Evolutionary conservation across 2,329 filamentous ascomycete species (phyloP).

Genomic region (Venturia carpophila): DNA sequence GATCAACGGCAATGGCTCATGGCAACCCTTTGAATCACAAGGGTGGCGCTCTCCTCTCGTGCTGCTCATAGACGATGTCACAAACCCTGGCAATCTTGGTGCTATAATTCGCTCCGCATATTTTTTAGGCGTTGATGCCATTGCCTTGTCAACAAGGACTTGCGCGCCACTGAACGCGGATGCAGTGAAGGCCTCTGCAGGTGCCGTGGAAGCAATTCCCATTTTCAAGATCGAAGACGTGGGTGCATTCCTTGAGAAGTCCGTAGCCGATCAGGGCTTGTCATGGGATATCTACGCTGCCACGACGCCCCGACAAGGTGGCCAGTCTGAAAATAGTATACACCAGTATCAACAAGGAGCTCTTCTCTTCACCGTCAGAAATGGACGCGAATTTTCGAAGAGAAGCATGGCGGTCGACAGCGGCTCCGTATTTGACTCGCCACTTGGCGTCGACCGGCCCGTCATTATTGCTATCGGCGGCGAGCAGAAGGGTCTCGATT

Average conservation of each 20-base stretch:
- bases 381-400: not conserved
- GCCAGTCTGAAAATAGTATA: not conserved
- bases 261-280: slow-evolving; percentile 43
- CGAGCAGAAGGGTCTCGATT: slow-evolving; percentile 62
- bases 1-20: slow-evolving; percentile 59
- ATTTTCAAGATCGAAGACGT: slow-evolving; percentile 64
- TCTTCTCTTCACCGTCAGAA: not conserved
- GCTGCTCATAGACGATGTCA: slow-evolving; percentile 55
- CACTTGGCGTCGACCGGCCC: not conserved
- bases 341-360: not conserved
- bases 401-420: not conserved
- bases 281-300: slow-evolving; percentile 76
- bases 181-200: slow-evolving; percentile 78
- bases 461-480: slow-evolving; percentile 44
- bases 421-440: not conserved
- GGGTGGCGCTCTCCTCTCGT: slow-evolving; percentile 58
- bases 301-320: slow-evolving; percentile 27
- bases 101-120: slow-evolving; percentile 81
- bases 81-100: slow-evolving; percentile 85
- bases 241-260: slow-evolving; percentile 60
- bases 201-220: slow-evolving; percentile 72
- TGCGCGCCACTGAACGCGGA: slow-evolving; percentile 69
- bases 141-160: slow-evolving; percentile 54
- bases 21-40: slow-evolving; percentile 40
- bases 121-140: slow-evolving; percentile 81